Conservation (phyloP, 2,329 filamentous ascomycete genomes). For the Colletotrichum zoysiae region DNA sequence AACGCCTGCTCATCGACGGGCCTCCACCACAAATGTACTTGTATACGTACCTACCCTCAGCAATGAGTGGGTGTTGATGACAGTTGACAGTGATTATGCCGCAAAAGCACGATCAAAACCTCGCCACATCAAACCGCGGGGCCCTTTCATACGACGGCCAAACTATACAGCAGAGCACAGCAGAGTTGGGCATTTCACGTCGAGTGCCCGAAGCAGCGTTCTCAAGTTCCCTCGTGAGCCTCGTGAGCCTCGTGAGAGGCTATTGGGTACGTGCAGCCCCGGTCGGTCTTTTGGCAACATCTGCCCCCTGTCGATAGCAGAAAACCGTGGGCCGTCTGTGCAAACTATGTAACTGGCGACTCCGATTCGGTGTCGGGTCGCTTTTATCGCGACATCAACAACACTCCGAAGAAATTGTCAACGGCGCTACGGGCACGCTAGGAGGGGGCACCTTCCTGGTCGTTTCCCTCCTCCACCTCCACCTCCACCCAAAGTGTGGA, state of each 20-base stretch:
- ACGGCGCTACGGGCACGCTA: conserved; percentile 26
- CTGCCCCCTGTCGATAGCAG: conserved; percentile 31
- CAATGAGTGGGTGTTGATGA: background rate
- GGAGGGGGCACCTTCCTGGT: conserved; percentile 30
- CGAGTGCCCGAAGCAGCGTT: background rate
- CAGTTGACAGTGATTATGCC: background rate
- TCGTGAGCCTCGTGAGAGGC: background rate
- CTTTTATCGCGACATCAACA: background rate
- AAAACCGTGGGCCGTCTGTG: conserved; percentile 21
- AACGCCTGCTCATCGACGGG: conserved; percentile 16
- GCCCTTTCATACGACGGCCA: conserved; percentile 8
- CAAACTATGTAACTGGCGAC: background rate
- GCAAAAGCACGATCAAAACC: background rate
- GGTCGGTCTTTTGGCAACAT: background rate
- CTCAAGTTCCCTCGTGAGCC: background rate
- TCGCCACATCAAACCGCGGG: conserved; percentile 13
- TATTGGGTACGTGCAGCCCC: conserved; percentile 22
- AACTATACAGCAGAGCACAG: too few species aligned
- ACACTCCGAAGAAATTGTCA: conserved; percentile 8
- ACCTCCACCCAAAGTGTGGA: conserved; percentile 32
- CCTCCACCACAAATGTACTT: conserved; percentile 19
- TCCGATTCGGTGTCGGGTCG: conserved; percentile 16
- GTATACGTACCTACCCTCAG: background rate
- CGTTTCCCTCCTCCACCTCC: conserved; percentile 6
- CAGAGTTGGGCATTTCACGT: background rate